Evolutionary conservation across 2,329 filamentous ascomycete genomes (phyloP).

Genomic region (Monosporascus sp.): DNA sequence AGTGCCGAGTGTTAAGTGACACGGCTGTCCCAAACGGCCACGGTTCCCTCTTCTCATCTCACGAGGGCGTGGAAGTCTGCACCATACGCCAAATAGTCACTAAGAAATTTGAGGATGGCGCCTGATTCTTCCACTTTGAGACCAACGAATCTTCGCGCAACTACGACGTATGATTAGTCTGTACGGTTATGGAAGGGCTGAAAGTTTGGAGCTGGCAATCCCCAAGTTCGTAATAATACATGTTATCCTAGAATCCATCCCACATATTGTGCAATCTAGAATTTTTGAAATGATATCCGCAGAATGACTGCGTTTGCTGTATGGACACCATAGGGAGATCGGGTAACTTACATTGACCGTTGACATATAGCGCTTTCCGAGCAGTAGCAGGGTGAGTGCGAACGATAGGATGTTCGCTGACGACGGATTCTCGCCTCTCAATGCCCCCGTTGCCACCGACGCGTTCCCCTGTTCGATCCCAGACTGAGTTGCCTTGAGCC

Average conservation of each 20-base stretch:
- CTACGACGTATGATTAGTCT: conserved; percentile 30
- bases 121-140: conserved; percentile 86
- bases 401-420: conserved; percentile 70
- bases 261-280: too few species aligned
- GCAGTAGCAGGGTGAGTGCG: conserved; percentile 77
- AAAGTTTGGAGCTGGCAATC: too few species aligned
- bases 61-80: conserved; percentile 70
- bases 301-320: too few species aligned
- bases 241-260: too few species aligned
- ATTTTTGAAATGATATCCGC: too few species aligned
- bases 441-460: conserved; percentile 63
- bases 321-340: neutral
- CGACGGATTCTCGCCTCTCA: conserved; percentile 69
- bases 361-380: conserved; percentile 79
- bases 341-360: conserved; percentile 65
- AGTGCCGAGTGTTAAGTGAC: conserved; percentile 75
- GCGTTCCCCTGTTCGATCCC: conserved; percentile 74
- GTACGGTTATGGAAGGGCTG: neutral
- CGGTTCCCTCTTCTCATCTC: conserved; percentile 73
- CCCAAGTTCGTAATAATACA: too few species aligned
- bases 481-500: conserved; percentile 75
- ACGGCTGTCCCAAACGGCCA: conserved; percentile 84
- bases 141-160: conserved; percentile 75
- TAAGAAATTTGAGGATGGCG: conserved; percentile 68
- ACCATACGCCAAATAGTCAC: conserved; percentile 66